Conservation (phyloP, 2,329 filamentous ascomycete species). For the Pochonia chlamydosporia region DNA sequence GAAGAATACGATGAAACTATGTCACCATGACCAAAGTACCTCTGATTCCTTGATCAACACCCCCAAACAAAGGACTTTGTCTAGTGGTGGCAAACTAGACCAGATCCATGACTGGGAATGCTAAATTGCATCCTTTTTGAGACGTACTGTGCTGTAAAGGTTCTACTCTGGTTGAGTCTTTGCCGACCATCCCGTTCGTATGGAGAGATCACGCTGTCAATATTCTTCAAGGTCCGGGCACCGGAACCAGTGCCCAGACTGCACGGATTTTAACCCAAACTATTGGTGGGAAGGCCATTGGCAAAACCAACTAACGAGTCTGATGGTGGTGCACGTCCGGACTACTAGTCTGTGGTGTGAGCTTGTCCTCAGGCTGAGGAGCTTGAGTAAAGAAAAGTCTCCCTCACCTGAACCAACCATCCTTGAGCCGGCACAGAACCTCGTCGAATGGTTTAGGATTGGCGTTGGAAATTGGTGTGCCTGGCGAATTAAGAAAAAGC, state of each 20-base stretch:
- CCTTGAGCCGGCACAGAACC: too few relatives aligned
- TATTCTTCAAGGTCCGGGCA: background rate
- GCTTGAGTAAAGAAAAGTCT: background rate
- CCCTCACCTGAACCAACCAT: background rate
- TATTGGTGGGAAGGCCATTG: background rate
- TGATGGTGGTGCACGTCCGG: background rate
- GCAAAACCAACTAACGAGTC: background rate
- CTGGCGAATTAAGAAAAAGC: too few relatives aligned
- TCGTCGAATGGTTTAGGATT: too few relatives aligned
- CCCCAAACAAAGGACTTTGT: too few relatives aligned
- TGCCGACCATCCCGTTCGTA: background rate
- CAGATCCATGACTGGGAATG: background rate
- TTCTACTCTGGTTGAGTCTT: too few relatives aligned
- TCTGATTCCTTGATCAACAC: too few relatives aligned
- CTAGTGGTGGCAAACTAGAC: too few relatives aligned
- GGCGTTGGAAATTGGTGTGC: too few relatives aligned
- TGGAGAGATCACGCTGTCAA: background rate
- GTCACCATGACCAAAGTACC: background rate
- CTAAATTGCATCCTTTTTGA: too few relatives aligned
- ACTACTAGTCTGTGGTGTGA: background rate
- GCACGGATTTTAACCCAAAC: background rate
- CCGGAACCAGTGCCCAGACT: background rate
- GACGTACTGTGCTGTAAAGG: too few relatives aligned
- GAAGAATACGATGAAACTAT: background rate
- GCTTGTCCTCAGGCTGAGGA: background rate